Conservation (phyloP, 768 basidiomycete genomes). For the Mycena polygramma region DNA sequence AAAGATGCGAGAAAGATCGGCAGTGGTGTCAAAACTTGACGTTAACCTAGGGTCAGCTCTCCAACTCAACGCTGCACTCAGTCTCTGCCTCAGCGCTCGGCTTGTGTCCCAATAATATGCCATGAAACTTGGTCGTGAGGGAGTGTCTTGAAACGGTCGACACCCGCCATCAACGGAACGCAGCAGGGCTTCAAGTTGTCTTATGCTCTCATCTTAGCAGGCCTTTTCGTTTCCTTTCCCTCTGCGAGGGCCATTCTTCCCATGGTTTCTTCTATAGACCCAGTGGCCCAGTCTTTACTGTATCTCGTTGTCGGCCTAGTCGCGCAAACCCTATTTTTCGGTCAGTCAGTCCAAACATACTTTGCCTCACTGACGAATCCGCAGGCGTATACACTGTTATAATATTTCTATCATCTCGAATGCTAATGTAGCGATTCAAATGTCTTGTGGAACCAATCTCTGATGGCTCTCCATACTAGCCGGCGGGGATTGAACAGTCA, state of each 20-base stretch:
- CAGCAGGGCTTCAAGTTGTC: neutral
- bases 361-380: neutral
- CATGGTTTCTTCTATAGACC: neutral
- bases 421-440: neutral
- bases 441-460: neutral
- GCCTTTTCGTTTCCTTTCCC: neutral
- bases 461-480: neutral
- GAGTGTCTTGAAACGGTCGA: neutral
- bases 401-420: constrained; percentile 5
- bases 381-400: constrained; percentile 13
- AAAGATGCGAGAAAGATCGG: no score
- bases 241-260: constrained; percentile 5
- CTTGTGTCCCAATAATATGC: no score
- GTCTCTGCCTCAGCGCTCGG: no score
- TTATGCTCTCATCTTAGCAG: constrained; percentile 2
- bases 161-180: no score
- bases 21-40: no score
- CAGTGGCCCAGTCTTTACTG: no score
- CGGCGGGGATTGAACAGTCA: neutral
- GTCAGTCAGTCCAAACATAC: neutral
- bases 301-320: neutral
- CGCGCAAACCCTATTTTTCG: constrained; percentile 5
- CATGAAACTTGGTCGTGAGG: no score
- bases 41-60: no score
- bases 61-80: no score